These are phyloP conservation scores for Grigorovia yakushimaensis DNA, from an alignment of 805 yeast genomes.

Conservation along the genomic window DNA sequence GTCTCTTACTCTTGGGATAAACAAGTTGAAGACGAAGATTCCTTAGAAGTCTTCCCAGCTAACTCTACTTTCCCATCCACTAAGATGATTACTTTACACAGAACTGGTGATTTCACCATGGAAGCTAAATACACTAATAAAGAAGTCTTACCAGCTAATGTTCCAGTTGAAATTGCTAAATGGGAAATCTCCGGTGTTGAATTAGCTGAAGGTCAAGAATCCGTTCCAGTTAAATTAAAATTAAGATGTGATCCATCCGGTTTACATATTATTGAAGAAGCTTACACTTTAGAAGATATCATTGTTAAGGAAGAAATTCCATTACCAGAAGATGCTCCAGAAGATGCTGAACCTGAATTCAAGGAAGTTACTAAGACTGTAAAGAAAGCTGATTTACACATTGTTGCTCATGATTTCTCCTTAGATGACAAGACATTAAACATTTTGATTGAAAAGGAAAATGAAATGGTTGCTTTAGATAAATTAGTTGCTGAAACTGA, in stretches of 20 bases:
- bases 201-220: slow-evolving; percentile 63
- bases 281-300: slow-evolving; percentile 89
- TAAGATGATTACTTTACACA: slow-evolving; percentile 87
- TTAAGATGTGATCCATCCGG: slow-evolving; percentile 97
- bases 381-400: slow-evolving; percentile 70
- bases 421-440: slow-evolving; percentile 48
- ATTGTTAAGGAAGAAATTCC: slow-evolving; percentile 82
- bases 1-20: slow-evolving; percentile 94
- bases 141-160: slow-evolving; percentile 61
- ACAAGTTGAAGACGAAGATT: slow-evolving; percentile 81
- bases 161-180: slow-evolving; percentile 56
- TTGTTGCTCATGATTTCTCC: slow-evolving; percentile 53
- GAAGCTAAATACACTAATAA: slow-evolving; percentile 79
- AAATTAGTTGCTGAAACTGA: slow-evolving; percentile 97
- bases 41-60: slow-evolving; percentile 92
- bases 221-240: slow-evolving; percentile 82
- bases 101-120: slow-evolving; percentile 79
- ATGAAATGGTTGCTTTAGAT: slow-evolving; percentile 76
- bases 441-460: slow-evolving; percentile 69
- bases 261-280: slow-evolving; percentile 84
- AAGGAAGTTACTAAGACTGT: slow-evolving; percentile 87
- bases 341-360: slow-evolving; percentile 71
- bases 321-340: slow-evolving; percentile 37
- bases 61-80: slow-evolving; percentile 92
- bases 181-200: slow-evolving; percentile 85